These are phyloP conservation scores for Aspergillus caelatus DNA, from an alignment of 2,329 filamentous ascomycete species.

Conservation along the genomic window DNA sequence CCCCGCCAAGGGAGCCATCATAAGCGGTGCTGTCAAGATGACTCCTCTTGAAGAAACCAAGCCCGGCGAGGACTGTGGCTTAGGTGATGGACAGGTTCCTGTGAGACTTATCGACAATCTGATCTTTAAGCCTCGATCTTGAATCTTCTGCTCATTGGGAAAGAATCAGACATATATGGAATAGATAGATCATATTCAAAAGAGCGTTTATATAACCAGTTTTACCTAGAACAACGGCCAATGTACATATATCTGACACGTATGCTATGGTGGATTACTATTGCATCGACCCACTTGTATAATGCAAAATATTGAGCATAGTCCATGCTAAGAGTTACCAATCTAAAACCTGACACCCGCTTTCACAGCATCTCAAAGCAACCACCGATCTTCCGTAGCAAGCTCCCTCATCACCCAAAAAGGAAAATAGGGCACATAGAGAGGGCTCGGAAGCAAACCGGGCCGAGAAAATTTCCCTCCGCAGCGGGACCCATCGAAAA, in stretches of 20 bases:
- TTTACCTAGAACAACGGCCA: neutral
- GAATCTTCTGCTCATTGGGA: neutral
- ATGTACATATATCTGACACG: neutral
- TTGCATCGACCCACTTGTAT: neutral
- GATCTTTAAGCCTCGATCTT: conserved; percentile 57
- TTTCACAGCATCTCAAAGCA: neutral
- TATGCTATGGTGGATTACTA: neutral
- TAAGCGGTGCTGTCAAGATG: conserved; percentile 93
- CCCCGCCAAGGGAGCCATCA: conserved; percentile 69
- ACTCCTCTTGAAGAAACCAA: conserved; percentile 71
- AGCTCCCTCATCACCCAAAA: conserved; percentile 11
- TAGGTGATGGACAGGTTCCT: conserved; percentile 72
- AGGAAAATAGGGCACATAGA: conserved; percentile 36
- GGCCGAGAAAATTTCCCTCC: conserved; percentile 39
- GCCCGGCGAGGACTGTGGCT: conserved; percentile 68
- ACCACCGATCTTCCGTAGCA: neutral
- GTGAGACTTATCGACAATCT: conserved; percentile 96
- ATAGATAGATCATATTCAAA: neutral
- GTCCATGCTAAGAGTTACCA: neutral
- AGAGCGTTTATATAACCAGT: neutral
- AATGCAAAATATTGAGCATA: neutral
- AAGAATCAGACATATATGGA: neutral
- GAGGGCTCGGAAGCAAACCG: conserved; percentile 32
- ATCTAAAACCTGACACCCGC: neutral
- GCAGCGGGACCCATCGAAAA: conserved; percentile 12